Base-by-base conservation (phyloP, 1,139 yeast genomes). In the Sugiyamaella japonica region DNA sequence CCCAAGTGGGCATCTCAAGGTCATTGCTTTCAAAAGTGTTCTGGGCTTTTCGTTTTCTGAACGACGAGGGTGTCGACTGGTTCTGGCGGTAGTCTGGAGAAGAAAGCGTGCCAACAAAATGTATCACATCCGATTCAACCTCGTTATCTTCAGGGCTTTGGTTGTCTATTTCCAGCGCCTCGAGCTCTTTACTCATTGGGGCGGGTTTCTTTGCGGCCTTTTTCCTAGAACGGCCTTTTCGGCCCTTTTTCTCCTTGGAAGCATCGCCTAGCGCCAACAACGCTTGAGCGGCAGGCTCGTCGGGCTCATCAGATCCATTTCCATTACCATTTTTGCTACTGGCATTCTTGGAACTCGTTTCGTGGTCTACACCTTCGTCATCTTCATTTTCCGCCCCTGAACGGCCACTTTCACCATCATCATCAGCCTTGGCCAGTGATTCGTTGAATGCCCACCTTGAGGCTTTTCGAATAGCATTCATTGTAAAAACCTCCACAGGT, bases 211-310 rank as follows among this genome's bases (percentile, higher is more conserved):
- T 29, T 17, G 37, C 45, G 58, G 56, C 46, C 57, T 58, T 49
- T 42, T 23, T 28, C 32, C 20, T 13, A 36, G 9, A 29, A 23
- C 25, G 40, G n/a, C 46, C 54, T 34, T 55, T 58, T 31, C 50
- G 47, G 37, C 51, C 53, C 53, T 56, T 59, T 40, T 53, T 57
- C 44, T 44, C 48, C 45, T 61, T 54, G 25, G 48, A 32, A 17
- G 48, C 58, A 37, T 63, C 65, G 46, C 67, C 66, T 46, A 69
- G 54, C 20, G 59, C 69, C 32, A 68, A 56, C 15, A 67, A 60
- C 5, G 71, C 73, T 54, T 67, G 66, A 7, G 68, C 72, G 23
- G 67, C 68, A 10, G 56, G 53, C 25, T 48, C 53, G 59, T 68
- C 56, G 54, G 65, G 40, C 29, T 42, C 54, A 39, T 37, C 51